Evolutionary conservation across 1,284 basidiomycete genomes (phyloP).

Genomic region (Leccinum subrobustum): DNA sequence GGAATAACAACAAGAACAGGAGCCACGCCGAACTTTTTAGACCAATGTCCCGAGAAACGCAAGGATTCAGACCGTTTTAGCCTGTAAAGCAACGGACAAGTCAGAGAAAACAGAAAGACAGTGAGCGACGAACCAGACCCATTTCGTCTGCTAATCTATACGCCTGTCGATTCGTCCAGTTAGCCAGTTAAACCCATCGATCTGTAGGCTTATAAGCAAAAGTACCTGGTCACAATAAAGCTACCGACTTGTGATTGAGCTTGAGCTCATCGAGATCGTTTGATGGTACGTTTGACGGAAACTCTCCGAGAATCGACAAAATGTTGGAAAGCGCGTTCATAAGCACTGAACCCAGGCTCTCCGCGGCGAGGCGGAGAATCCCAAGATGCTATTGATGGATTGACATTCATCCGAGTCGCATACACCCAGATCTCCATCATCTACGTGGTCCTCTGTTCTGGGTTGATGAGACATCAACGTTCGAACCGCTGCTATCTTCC

Average conservation of each 20-base stretch:
- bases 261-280: slow-evolving; percentile 41
- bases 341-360: slow-evolving; percentile 61
- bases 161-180: slow-evolving; percentile 85
- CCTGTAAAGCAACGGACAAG: slow-evolving; percentile 42
- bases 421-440: too few species aligned
- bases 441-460: not conserved
- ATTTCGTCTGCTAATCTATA: slow-evolving; percentile 99
- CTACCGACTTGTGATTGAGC: slow-evolving; percentile 74
- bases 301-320: slow-evolving; percentile 69
- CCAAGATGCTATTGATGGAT: slow-evolving; percentile 68
- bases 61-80: slow-evolving; percentile 74
- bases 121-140: slow-evolving; percentile 65
- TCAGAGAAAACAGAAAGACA: slow-evolving; percentile 6
- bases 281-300: slow-evolving; percentile 47
- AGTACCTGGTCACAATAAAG: not conserved
- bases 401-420: not conserved
- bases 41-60: slow-evolving; percentile 83
- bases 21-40: slow-evolving; percentile 53
- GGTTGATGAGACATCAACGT: not conserved
- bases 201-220: slow-evolving; percentile 41
- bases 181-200: slow-evolving; percentile 96
- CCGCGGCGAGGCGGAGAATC: slow-evolving; percentile 76
- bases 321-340: slow-evolving; percentile 60
- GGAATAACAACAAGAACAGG: slow-evolving; percentile 92
- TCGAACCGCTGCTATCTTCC: too few species aligned